These are phyloP conservation scores for Silene uniflora DNA, from an alignment of 148 eudicot genomes.

Conservation along the genomic window DNA sequence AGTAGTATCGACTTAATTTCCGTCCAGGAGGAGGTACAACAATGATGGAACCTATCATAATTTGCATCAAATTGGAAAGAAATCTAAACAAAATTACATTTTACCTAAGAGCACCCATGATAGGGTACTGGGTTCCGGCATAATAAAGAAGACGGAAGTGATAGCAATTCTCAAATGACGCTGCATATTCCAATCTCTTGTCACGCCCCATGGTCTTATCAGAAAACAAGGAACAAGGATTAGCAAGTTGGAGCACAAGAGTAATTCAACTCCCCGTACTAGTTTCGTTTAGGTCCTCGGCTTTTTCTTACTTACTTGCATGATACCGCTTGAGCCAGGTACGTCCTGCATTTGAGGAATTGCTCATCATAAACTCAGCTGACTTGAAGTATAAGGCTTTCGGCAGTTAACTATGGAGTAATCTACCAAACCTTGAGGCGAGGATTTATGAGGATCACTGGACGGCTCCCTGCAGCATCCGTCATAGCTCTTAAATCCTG, in stretches of 20 bases:
- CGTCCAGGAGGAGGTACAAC: not conserved
- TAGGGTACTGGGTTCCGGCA: conserved; percentile 93
- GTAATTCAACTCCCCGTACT: not conserved
- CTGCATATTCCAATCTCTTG: conserved; percentile 88
- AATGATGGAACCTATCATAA: not conserved
- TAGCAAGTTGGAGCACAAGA: conserved; percentile 1
- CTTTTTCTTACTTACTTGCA: conserved; percentile 71
- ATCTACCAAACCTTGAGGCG: conserved; percentile 64
- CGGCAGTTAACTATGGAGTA: conserved; percentile 4
- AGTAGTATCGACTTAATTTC: too few relatives aligned
- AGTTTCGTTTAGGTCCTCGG: not conserved
- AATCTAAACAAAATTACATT: not conserved
- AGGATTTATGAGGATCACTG: conserved; percentile 90
- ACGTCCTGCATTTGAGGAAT: conserved; percentile 53
- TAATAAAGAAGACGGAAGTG: conserved; percentile 83
- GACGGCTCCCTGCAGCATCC: conserved; percentile 92
- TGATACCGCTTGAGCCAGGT: conserved; percentile 91
- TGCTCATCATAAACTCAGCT: not conserved
- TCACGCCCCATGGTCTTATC: conserved; percentile 95
- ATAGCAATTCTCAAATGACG: conserved; percentile 87
- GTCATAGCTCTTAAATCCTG: conserved; percentile 98
- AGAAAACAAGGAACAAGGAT: conserved; percentile 15
- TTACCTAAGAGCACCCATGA: conserved; percentile 97
- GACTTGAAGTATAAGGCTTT: not conserved
- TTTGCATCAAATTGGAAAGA: not conserved